Conservation (phyloP, 306 rosid genomes). For the Prunus fruticosa region DNA sequence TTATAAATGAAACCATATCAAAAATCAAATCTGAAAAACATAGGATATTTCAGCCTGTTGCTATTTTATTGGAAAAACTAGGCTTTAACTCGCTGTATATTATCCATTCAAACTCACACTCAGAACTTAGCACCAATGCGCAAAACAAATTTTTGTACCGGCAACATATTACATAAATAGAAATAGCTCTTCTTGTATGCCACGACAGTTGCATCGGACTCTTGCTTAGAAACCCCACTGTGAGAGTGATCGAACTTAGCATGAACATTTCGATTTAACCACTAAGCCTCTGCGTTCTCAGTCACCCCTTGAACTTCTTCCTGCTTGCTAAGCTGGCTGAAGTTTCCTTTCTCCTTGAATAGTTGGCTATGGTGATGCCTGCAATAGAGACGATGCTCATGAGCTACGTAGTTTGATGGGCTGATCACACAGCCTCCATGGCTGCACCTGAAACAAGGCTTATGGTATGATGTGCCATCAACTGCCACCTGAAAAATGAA, state of each 20-base stretch:
- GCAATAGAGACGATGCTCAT: slow-evolving; percentile 81
- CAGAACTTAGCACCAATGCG: slow-evolving; percentile 26
- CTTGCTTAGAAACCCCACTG: slow-evolving; percentile 14
- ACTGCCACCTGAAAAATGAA: slow-evolving; percentile 61
- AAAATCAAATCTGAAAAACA: slow-evolving; percentile 22
- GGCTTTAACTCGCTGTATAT: slow-evolving; percentile 15
- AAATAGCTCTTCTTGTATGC: slow-evolving; percentile 15
- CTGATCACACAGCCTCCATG: slow-evolving; percentile 92
- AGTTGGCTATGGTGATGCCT: slow-evolving; percentile 91
- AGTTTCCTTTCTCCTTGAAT: slow-evolving; percentile 88
- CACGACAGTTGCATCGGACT: slow-evolving; percentile 21
- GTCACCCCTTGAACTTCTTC: slow-evolving; percentile 38
- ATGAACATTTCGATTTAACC: slow-evolving; percentile 7
- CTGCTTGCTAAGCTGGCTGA: slow-evolving; percentile 70
- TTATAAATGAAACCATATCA: slow-evolving; percentile 10
- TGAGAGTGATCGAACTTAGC: slow-evolving; percentile 5
- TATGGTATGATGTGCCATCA: slow-evolving; percentile 81
- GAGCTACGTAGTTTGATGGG: slow-evolving; percentile 91
- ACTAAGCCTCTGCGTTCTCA: slow-evolving; percentile 39
- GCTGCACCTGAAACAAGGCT: slow-evolving; percentile 74
- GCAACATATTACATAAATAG: slow-evolving; percentile 15
- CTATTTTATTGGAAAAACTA: slow-evolving; percentile 19
- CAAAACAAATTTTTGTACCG: slow-evolving; percentile 20
- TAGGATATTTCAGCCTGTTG: slow-evolving; percentile 1
- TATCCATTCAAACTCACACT: slow-evolving; percentile 30